Conservation (phyloP, 1,284 basidiomycete genomes). For the Cryptococcus hybrid region DNA sequence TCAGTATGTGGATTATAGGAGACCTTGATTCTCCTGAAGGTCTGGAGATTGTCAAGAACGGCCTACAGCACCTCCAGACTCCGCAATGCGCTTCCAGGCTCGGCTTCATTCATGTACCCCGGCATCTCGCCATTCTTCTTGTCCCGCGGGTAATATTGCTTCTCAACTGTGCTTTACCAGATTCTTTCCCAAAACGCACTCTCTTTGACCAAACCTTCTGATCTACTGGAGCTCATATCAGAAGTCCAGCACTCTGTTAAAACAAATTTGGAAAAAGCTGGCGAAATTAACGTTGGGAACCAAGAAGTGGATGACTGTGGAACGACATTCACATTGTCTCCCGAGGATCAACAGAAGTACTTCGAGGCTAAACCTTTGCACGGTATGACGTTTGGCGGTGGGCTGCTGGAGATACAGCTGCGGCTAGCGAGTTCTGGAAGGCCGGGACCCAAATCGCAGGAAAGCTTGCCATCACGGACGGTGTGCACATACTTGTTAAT, state of each 20-base stretch:
- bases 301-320: background rate
- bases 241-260: constrained; percentile 12
- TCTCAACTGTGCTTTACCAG: constrained; percentile 45
- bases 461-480: constrained; percentile 58
- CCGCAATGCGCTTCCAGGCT: constrained; percentile 40
- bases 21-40: constrained; percentile 72
- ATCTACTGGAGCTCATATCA: constrained; percentile 35
- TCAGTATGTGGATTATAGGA: constrained; percentile 67
- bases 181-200: constrained; percentile 28
- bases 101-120: constrained; percentile 49
- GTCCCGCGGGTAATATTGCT: constrained; percentile 13
- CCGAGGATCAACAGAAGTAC: background rate
- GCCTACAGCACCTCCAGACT: constrained; percentile 58
- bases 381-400: constrained; percentile 2
- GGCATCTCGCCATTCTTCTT: background rate
- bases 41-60: constrained; percentile 59
- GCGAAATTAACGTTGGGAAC: constrained; percentile 7
- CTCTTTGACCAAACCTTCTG: constrained; percentile 20
- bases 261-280: constrained; percentile 20
- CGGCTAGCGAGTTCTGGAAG: constrained; percentile 43
- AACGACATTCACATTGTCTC: background rate
- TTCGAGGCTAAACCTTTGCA: constrained; percentile 8
- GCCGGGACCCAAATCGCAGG: constrained; percentile 21
- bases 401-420: constrained; percentile 21
- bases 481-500: constrained; percentile 68